Evolutionary conservation across 2,329 filamentous ascomycete species (phyloP), one percentile per base, ranked within the genome.

Genomic region (Penicillium sp.): DNA sequence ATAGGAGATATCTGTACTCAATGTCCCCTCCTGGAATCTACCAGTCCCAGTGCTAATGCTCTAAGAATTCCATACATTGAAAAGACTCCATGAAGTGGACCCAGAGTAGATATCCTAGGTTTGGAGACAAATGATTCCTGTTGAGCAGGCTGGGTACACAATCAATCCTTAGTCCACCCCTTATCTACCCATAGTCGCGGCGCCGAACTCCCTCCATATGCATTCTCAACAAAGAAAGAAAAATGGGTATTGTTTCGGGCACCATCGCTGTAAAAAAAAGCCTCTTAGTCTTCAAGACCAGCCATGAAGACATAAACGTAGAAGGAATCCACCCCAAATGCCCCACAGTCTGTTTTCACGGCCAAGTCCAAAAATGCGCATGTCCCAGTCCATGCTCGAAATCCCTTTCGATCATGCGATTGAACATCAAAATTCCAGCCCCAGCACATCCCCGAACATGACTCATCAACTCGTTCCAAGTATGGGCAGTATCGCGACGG

Each of bases 401-500:
- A 3, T 33, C 16, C 11, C 16, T 22, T 8, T 40, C 37, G 2
- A 46, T 13, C 7, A 25, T 13, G 5, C 22, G 10, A 16, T 33
- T 35, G 14, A 16, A 49, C 59, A 61, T 54, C 26, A 56, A 43
- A 35, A 61, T 6, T 19, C 52, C 55, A 10, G 49, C 55, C n/a
- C 59, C 59, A 11, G 57, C 25, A 35, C 59, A 61, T 2, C 25
- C 10, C 6, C 19, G 14, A 13, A 53, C 16, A 22, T 61, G 59
- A 14, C n/a, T 14, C 5, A 22, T 10, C 43, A 61, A 25, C n/a
- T 61, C 59, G 13, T 43, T 28, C 42, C 43, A 8, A 3, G 40
- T 49, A 13, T 45, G 16, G 0, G 19, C 14, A 11, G 25, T 48
- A 4, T 38, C 3, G 3, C 22, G 16, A 8, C 48, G 37, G 14